Evolutionary conservation across 2,329 filamentous ascomycete species (phyloP).

Genomic region (Neonectria ditissima): DNA sequence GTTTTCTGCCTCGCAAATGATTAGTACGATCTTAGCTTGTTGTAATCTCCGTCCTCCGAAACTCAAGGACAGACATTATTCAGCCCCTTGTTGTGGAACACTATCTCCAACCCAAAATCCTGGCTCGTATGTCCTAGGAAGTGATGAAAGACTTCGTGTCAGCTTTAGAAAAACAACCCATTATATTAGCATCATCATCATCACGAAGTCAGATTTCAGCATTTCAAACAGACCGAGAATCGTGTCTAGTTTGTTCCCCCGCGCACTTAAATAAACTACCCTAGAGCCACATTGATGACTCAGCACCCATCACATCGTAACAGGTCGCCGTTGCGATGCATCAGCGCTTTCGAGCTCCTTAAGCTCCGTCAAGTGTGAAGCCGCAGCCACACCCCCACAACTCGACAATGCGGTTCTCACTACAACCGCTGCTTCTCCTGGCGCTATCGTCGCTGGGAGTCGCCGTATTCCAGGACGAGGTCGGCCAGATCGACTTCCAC

Average conservation of each 20-base stretch:
- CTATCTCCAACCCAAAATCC: too few species aligned
- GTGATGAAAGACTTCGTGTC: too few species aligned
- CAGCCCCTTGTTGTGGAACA: too few species aligned
- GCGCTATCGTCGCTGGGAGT: conserved; percentile 56
- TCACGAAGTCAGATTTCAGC: too few species aligned
- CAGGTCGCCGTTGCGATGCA: conserved; percentile 45
- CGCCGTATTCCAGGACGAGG: conserved; percentile 90
- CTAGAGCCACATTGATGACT: conserved; percentile 36
- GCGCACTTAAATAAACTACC: background rate
- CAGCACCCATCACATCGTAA: conserved; percentile 39
- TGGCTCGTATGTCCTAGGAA: background rate
- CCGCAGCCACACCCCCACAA: conserved; percentile 34
- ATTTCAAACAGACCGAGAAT: background rate
- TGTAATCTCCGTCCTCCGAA: too few species aligned
- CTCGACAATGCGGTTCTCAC: conserved; percentile 51
- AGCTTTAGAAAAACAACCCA: too few species aligned
- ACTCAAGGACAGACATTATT: too few species aligned
- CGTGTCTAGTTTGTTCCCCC: background rate
- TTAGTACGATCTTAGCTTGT: too few species aligned
- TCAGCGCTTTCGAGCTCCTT: conserved; percentile 30
- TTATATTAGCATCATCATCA: too few species aligned
- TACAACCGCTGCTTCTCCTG: conserved; percentile 53
- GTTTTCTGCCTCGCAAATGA: too few species aligned
- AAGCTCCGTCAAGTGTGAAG: conserved; percentile 42
- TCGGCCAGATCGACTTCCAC: conserved; percentile 92